Base-by-base conservation (phyloP, 345 rosid species). In the Geranium brycei region DNA sequence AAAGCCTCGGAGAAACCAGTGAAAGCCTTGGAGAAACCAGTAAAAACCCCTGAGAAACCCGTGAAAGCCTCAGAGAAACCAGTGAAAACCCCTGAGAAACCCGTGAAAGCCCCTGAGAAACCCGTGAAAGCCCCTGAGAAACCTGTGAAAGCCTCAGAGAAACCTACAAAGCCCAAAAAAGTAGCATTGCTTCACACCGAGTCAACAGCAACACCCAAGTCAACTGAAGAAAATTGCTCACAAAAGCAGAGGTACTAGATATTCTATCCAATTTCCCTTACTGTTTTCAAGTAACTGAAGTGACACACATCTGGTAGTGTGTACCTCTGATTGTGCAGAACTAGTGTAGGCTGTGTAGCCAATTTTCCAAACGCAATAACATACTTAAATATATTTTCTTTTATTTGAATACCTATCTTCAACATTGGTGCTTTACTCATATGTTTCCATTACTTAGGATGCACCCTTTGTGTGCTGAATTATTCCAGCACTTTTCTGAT, bases 241-340 rank as follows among this genome's bases (percentile, higher is more conserved):
- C 91, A 72, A 74, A 93, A 85, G 80, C 99, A 88, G 79, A 86
- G 96, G 99, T 88, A 80, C 64, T 57, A 18, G 59, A 32, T 71
- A 62, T 69, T 68, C 31, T 66, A 19, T 14, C 17, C 60, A 38
- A 35, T 35, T 35, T 4, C 41, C 7, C 10, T 35, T 40, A 19
- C 14, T 64, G 31, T 16, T 51, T 60, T 17, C 17, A 17, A 51
- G n/a, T 67, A 35, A 12, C 14, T 30, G n/a, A 12, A 31, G 47
- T 58, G 51, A 40, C 8, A 14, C 31, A 16, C n/a, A 59, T 66
- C 32, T 40, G 17, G 30, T 58, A 17, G 17, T 10, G 57, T 40
- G 5, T 35, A 35, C 10, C 41, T 35, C 41, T 35, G 4, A 35
- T 35, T 35, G 5, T 35, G 41, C 41, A 35, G 41, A 4, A 35